A percentile compares a stretch with the other conserved stretches of the same genome.
Conservation (phyloP, 1,139 yeast genomes). For the Geotrichum bryndzae region DNA sequence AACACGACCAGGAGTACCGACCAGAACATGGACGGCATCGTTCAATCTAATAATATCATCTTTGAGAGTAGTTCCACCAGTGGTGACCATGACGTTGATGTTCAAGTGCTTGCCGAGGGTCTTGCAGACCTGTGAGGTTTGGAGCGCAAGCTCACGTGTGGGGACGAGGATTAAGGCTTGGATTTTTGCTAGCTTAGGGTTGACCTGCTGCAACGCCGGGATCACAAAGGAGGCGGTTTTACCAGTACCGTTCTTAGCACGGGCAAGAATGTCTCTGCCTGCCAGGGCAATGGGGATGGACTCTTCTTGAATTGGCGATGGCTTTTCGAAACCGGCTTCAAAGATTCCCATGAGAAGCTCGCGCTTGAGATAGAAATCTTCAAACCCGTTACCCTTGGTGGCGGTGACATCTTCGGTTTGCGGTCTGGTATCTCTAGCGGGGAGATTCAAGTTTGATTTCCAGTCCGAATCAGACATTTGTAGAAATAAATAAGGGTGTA, state of each 20-base stretch:
- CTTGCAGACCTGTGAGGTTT: slow-evolving; percentile 94
- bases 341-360: slow-evolving; percentile 96
- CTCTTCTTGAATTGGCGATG: slow-evolving; percentile 97
- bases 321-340: slow-evolving; percentile 97
- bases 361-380: slow-evolving; percentile 85
- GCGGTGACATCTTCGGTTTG: slow-evolving; percentile 95
- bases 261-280: slow-evolving; percentile 92
- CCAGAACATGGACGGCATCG: slow-evolving; percentile 86
- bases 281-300: slow-evolving; percentile 92
- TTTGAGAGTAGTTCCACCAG: slow-evolving; percentile 93
- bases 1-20: slow-evolving; percentile 96
- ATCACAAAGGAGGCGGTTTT: slow-evolving; percentile 94
- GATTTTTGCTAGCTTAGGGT: slow-evolving; percentile 76
- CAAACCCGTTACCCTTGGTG: slow-evolving; percentile 87
- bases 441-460: slow-evolving; percentile 71
- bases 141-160: slow-evolving; percentile 93
- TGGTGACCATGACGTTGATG: slow-evolving; percentile 92
- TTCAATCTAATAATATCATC: slow-evolving; percentile 91
- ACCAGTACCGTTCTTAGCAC: slow-evolving; percentile 98
- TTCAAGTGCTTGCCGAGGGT: slow-evolving; percentile 95
- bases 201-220: slow-evolving; percentile 76
- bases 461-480: slow-evolving; percentile 40
- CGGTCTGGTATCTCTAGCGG: slow-evolving; percentile 80
- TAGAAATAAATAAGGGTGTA: background rate
- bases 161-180: slow-evolving; percentile 89